Evolutionary conservation across 345 rosid genomes (phyloP), one percentile per base, ranked within the genome.

Genomic region (Cardiospermum halicacabum): DNA sequence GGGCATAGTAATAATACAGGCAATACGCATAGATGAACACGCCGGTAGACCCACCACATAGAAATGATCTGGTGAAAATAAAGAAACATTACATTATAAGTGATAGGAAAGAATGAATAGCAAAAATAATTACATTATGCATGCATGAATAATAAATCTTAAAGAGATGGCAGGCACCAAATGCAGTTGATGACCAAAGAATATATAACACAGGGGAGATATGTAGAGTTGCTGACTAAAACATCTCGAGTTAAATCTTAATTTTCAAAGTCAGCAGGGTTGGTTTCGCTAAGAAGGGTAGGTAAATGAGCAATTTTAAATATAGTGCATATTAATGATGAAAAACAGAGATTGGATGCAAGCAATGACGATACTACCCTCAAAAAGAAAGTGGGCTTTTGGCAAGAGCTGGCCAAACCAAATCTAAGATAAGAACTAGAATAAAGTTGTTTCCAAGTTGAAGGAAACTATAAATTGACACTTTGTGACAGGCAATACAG

Each of bases 21-120:
- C 96, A 89, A 77, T 86, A 89, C 0, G 82, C 90, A 48, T 86
- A 86, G 47, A 86, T 83, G 34, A 86, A 89, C 47, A 80, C 62
- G 56, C 96, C 90, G 15, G 90, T 86, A n/a, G 96, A 89, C 64
- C 90, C 96, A 62, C 92, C 90, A 15, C 96, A 89, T 31, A 86
- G 82, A 60, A 89, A 89, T 22, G 96, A 86, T 74, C 90, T 89
- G 85, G 32, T 18, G 68, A 11, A 55, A 45, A 58, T 62, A 19
- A 64, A 59, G 1, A 21, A n/a, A n/a, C n/a, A n/a, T n/a, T n/a
- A n/a, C n/a, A n/a, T n/a, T n/a, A n/a, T n/a, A n/a, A n/a, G n/a
- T n/a, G n/a, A 13, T 3, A 11, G 49, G 18, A 11, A 43, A 16
- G 49, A 43, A 43, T n/a, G 49, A 43, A 43, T 13, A 43, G 8